A percentile compares a stretch with the other conserved stretches of the same genome.
phyloP scores from a whole-genome alignment of 306 rosid genomes.

The Sicyos edulis region DNA sequence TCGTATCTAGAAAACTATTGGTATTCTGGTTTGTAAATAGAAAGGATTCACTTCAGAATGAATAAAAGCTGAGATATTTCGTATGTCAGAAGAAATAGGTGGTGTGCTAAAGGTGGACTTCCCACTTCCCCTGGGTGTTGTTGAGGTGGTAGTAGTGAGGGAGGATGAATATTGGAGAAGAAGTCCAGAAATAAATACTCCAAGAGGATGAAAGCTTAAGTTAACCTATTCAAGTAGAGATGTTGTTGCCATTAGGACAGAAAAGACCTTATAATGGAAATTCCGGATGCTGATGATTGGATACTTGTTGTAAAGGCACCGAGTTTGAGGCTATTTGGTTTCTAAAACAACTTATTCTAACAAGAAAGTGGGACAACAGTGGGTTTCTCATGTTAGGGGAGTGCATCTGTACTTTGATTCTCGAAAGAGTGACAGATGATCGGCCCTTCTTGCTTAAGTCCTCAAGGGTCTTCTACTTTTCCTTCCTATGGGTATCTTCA shows the following conservation, averaged over 20 bases:
- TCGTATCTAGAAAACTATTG: no score
- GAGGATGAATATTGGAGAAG: background rate
- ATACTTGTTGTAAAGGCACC: background rate
- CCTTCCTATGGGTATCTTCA: no score
- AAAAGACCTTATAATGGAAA: background rate
- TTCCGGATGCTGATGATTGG: conserved; percentile 1
- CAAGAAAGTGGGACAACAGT: background rate
- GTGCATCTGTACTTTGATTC: background rate
- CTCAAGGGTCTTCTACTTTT: no score
- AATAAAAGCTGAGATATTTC: background rate
- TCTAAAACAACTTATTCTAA: background rate
- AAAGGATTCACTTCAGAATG: background rate
- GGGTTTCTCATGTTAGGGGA: background rate
- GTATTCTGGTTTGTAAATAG: background rate
- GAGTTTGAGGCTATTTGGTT: background rate
- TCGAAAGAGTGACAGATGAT: background rate
- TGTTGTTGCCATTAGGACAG: background rate
- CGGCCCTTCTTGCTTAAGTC: no score
- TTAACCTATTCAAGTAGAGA: background rate
- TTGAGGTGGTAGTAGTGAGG: background rate
- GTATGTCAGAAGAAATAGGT: background rate
- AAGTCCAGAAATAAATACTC: background rate
- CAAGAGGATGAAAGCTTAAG: background rate
- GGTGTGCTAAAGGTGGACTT: background rate
- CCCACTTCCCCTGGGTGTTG: background rate